phyloP scores from a whole-genome alignment of 2,329 filamentous ascomycete species.

The Colletotrichum incanum region DNA sequence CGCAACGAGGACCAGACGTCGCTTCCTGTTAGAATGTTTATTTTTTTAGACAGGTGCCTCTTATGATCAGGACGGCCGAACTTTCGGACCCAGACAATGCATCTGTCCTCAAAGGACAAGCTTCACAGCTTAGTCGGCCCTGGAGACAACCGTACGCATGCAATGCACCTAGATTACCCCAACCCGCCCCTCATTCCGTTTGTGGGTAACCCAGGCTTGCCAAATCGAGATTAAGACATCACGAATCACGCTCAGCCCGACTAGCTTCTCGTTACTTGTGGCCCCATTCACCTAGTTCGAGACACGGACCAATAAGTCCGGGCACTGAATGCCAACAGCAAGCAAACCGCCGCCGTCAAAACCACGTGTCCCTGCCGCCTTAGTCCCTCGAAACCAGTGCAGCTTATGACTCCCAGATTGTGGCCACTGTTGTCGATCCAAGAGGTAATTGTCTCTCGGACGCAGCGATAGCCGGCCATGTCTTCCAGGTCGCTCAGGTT shows the following conservation, averaged over 20 bases:
- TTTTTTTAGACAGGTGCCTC: neutral
- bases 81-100: too few species aligned
- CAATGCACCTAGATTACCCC: neutral
- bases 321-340: neutral
- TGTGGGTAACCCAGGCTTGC: neutral
- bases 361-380: neutral
- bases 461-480: neutral
- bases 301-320: neutral
- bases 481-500: neutral
- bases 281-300: neutral
- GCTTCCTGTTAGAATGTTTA: neutral
- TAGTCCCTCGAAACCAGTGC: neutral
- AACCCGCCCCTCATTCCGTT: neutral
- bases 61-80: too few species aligned
- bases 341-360: neutral
- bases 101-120: too few species aligned
- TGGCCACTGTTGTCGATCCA: neutral
- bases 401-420: neutral
- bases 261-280: neutral
- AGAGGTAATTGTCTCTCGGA: neutral
- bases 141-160: neutral
- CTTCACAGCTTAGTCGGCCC: too few species aligned
- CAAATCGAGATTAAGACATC: neutral
- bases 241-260: neutral
- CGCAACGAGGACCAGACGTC: too few species aligned